phyloP scores from a whole-genome alignment of 768 basidiomycete genomes.

The Obba rivulosa region DNA sequence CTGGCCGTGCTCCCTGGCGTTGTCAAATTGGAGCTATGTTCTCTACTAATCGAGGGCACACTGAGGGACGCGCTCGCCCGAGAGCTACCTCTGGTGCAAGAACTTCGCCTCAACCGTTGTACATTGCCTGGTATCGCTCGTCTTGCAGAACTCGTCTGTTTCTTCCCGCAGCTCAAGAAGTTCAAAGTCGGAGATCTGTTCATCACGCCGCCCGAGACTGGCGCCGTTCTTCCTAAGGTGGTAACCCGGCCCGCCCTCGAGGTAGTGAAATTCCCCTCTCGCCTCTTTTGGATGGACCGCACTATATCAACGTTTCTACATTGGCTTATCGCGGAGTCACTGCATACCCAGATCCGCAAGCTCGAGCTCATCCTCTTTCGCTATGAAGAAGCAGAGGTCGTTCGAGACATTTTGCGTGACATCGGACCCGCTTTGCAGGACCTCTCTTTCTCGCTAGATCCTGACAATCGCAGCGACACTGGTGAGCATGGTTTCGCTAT shows the following conservation, averaged over 20 bases:
- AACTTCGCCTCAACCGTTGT: background rate
- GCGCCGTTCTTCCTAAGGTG: too few species aligned
- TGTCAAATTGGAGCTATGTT: too few species aligned
- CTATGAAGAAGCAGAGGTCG: background rate
- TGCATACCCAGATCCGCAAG: background rate
- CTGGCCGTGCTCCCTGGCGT: too few species aligned
- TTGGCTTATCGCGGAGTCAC: background rate
- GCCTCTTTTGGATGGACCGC: too few species aligned
- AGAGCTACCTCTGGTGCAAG: background rate
- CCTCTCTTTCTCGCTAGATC: constrained; percentile 11
- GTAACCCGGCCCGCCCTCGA: too few species aligned
- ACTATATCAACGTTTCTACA: background rate
- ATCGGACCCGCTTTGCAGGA: constrained; percentile 7
- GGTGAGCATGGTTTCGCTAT: background rate
- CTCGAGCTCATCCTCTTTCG: background rate
- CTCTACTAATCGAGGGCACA: too few species aligned
- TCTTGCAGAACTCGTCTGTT: background rate
- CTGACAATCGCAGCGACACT: background rate
- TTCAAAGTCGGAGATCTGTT: background rate
- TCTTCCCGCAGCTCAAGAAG: constrained; percentile 2
- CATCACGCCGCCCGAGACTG: background rate
- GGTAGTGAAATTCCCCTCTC: too few species aligned
- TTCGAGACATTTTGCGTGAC: constrained; percentile 1
- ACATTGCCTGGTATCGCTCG: background rate
- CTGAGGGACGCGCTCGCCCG: too few species aligned